Evolutionary conservation across 176 grass and related monocot species (phyloP).

Genomic region (Tuctoria greenei): DNA sequence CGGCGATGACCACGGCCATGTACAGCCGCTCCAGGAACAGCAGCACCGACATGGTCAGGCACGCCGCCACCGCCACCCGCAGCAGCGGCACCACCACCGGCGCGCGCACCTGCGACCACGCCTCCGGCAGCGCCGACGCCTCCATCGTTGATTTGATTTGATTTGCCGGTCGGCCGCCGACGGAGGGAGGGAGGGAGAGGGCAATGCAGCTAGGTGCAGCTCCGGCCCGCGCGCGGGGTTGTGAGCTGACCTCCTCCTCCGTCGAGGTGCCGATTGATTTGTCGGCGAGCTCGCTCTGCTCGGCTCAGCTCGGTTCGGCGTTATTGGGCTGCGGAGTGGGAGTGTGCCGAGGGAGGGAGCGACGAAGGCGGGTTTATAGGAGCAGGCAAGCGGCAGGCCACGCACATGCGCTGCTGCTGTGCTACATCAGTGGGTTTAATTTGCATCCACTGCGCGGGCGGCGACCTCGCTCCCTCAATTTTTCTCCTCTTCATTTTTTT

Average conservation of each 20-base stretch:
- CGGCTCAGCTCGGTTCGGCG: not conserved
- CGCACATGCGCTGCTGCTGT: constrained; percentile 16
- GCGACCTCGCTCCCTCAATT: no score
- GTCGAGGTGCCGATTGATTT: no score
- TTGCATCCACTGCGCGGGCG: not conserved
- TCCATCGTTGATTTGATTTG: no score
- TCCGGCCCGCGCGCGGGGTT: no score
- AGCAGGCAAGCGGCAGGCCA: not conserved
- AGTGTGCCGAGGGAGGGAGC: not conserved
- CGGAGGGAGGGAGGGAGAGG: no score
- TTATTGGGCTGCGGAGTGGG: constrained; percentile 10
- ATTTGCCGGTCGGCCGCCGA: no score
- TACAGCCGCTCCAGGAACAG: constrained; percentile 64
- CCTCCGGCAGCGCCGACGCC: constrained; percentile 48
- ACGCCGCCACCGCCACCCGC: constrained; percentile 50
- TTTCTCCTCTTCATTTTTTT: not conserved
- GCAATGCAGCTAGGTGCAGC: no score
- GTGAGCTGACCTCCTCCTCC: no score
- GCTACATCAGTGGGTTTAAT: constrained; percentile 21
- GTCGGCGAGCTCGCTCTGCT: not conserved
- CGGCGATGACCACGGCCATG: constrained; percentile 66
- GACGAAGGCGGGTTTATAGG: constrained; percentile 31
- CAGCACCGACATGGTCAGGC: constrained; percentile 74
- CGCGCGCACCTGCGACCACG: constrained; percentile 65
- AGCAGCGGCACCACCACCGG: constrained; percentile 75